These are phyloP conservation scores for Lactuca saligna DNA, from an alignment of 129 eudicot genomes.

Conservation along the genomic window DNA sequence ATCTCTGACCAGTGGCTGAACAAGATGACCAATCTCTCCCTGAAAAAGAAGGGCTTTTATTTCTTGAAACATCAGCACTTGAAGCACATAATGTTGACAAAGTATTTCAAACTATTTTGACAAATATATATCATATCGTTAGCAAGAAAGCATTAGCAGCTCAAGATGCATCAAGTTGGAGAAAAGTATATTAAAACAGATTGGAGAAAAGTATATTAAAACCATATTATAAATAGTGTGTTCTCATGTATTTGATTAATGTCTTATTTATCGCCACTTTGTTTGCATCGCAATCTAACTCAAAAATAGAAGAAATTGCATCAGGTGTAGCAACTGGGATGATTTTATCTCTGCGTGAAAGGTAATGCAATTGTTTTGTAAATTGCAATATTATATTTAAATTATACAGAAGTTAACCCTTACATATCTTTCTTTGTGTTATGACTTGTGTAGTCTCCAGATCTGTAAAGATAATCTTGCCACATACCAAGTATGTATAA, in stretches of 20 bases:
- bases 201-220: not conserved
- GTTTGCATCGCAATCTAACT: slow-evolving; percentile 38
- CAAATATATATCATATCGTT: slow-evolving; percentile 62
- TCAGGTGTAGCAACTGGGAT: slow-evolving; percentile 93
- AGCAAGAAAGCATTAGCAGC: slow-evolving; percentile 60
- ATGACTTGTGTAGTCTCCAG: slow-evolving; percentile 63
- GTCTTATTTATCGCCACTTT: slow-evolving; percentile 5
- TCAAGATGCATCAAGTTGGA: too few species aligned
- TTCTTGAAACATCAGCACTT: too few species aligned
- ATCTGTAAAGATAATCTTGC: slow-evolving; percentile 70
- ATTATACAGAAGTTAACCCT: not conserved
- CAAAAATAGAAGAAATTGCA: slow-evolving; percentile 72
- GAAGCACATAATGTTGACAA: too few species aligned
- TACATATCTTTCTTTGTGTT: slow-evolving; percentile 14
- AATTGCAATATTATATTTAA: slow-evolving; percentile 9
- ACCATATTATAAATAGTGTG: not conserved
- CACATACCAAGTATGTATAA: slow-evolving; percentile 58
- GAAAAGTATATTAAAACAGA: too few species aligned
- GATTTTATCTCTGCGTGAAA: slow-evolving; percentile 84
- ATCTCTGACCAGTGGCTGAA: slow-evolving; percentile 64
- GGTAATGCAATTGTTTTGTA: slow-evolving; percentile 40
- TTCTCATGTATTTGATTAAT: not conserved
- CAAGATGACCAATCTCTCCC: slow-evolving; percentile 71
- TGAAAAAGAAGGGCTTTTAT: slow-evolving; percentile 79
- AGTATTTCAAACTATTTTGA: too few species aligned